Evolutionary conservation across 2,329 filamentous ascomycete genomes (phyloP), one percentile per base, ranked within the genome.

Genomic region (Aschersonia sp.): DNA sequence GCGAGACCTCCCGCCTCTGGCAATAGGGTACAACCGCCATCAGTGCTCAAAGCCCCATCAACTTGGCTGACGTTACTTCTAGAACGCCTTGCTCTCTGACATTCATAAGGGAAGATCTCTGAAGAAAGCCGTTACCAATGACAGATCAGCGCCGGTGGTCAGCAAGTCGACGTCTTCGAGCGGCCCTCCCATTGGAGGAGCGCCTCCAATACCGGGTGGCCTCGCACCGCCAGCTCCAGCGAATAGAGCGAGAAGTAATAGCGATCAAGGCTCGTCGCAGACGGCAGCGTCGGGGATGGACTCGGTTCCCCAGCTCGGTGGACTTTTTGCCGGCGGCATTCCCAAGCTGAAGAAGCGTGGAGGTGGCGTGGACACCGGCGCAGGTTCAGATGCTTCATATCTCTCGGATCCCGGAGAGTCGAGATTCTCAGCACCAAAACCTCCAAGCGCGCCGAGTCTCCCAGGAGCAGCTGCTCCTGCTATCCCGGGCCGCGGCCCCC

Each of bases 321-420:
- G 92, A 1, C 65, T 98, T 30, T 95, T 98, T 60, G 88, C 86
- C 1, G 89, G 88, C 38, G 92, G 91, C 40, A 97, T 97, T 78
- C 92, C 92, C 3, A 97, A 96, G 68, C 64, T 98, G 59, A 85
- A 86, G 63, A 96, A 94, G 70, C 77, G 82, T 3, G 85, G 88
- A 48, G 89, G 86, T 45, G 84, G 84, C 40, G 72, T 91, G 50
- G 77, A 88, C 64, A 91, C 85, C 1, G 85, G 72, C 49, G 66
- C 66, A 6, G 61, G 57, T 40, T 50, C 58, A 52, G 80, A 80
- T 53, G 78, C 87, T 32, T 80, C 86, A 51, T 91, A 91, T 60
- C 67, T 84, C 47, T 89, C 87, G 50, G 89, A 95, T 60, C 79
- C 85, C n/a, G 88, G 60, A 45, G 63, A 64, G 50, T 55, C 55